These are phyloP conservation scores for Vicia sativa DNA, from an alignment of 306 rosid genomes.

Conservation along the genomic window DNA sequence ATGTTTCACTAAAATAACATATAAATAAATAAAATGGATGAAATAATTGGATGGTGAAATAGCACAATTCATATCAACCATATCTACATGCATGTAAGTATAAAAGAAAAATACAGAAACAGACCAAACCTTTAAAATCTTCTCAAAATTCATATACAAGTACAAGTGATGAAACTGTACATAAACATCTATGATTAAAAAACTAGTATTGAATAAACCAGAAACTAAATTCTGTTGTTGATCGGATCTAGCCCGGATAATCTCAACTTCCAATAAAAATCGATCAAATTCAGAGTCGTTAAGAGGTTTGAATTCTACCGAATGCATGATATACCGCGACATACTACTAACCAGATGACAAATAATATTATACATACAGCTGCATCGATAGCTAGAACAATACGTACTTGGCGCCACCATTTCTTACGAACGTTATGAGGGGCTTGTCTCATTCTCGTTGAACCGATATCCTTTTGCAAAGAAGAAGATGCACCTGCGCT, in stretches of 20 bases:
- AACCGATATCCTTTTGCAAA: constrained; percentile 62
- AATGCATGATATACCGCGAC: constrained; percentile 66
- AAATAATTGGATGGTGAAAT: no score
- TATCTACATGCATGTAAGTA: background rate
- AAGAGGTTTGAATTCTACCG: constrained; percentile 44
- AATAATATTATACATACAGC: constrained; percentile 70
- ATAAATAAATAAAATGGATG: no score
- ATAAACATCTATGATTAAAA: constrained; percentile 14
- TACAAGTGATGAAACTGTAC: constrained; percentile 45
- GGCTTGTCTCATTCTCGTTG: constrained; percentile 64
- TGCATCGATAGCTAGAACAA: constrained; percentile 86
- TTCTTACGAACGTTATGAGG: constrained; percentile 64
- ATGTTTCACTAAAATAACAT: no score
- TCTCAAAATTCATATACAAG: constrained; percentile 48
- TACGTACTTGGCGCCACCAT: constrained; percentile 90
- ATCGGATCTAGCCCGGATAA: constrained; percentile 24
- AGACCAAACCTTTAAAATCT: constrained; percentile 31
- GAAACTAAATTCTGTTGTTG: constrained; percentile 32
- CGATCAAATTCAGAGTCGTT: constrained; percentile 30
- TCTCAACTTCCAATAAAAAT: constrained; percentile 26
- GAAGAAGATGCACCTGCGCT: constrained; percentile 59
- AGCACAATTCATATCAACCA: no score
- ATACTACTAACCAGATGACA: constrained; percentile 70
- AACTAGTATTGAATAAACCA: constrained; percentile 24
- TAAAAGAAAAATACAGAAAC: constrained; percentile 21